Base-by-base conservation (phyloP, 2,329 filamentous ascomycete species). In the Fusarium nanum region DNA sequence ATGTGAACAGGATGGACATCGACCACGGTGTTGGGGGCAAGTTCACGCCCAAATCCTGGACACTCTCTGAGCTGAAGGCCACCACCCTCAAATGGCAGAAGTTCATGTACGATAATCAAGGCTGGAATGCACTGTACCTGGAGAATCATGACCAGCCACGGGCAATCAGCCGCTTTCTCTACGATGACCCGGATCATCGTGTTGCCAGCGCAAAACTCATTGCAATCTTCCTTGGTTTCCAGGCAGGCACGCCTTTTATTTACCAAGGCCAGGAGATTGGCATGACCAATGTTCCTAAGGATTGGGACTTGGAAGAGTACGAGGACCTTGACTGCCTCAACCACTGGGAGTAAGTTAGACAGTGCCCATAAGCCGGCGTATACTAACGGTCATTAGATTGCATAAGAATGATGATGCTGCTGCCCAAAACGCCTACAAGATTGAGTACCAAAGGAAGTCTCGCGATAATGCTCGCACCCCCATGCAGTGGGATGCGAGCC, bases 391-490 rank as follows among this genome's bases (percentile, higher is more conserved):
- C 5, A 6, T 12, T 22, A 20, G 22, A 82, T 71, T 81, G 10
- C 73, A 78, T 73, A 81, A 81, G 61, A 77, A 81, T 63, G 77
- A 78, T 22, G 79, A 83, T 72, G 79, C 77, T 55, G 76, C 81
- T 53, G 79, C 79, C 32, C 77, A 81, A 34, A 74, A 78, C 11
- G 75, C 78, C 22, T 77, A 77, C 72, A 82, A 66, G 64, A 67
- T 70, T 10, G 82, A 87, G n/a, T 83, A 89, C 73, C 85, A 87
- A 64, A 81, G 84, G 68, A 88, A 89, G 75, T 88, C 86, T 10
- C 80, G 91, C 23, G 92, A 94, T 78, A 92, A 94, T 77, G 88
- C 88, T 10, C 85, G 92, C 47, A 89, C 89, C 1, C 91, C 91
- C 0, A 89, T 94, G 78, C 91, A 93, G 75, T 94, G 92, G 91